These are phyloP conservation scores for Endoconidiophora polonica DNA, from an alignment of 2,329 filamentous ascomycete genomes.

Conservation along the genomic window DNA sequence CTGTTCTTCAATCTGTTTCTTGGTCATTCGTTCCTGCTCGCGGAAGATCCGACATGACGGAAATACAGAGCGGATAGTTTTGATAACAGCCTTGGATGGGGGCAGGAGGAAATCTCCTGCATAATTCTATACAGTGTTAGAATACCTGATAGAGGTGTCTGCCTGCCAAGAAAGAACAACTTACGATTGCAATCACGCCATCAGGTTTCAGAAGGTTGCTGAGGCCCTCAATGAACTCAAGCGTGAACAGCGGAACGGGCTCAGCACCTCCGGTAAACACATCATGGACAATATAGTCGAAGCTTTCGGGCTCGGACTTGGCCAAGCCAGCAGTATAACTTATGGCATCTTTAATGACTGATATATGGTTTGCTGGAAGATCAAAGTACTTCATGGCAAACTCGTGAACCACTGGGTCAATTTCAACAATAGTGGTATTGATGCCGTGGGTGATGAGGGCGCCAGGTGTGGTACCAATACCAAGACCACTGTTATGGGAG, in stretches of 20 bases:
- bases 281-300: constrained; percentile 91
- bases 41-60: constrained; percentile 84
- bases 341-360: constrained; percentile 70
- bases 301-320: constrained; percentile 32
- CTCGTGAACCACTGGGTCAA: constrained; percentile 75
- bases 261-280: constrained; percentile 96
- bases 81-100: constrained; percentile 59
- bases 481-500: constrained; percentile 49
- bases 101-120: constrained; percentile 72
- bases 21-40: constrained; percentile 44
- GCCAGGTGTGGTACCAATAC: constrained; percentile 79
- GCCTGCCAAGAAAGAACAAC: constrained; percentile 19
- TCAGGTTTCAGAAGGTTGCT: constrained; percentile 54
- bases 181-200: constrained; percentile 75
- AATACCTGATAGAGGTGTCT: constrained; percentile 7
- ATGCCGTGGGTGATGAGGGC: constrained; percentile 78
- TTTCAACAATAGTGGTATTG: constrained; percentile 84
- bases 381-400: constrained; percentile 73
- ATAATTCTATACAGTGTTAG: constrained; percentile 52
- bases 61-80: constrained; percentile 70
- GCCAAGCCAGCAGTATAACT: constrained; percentile 40
- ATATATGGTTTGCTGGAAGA: constrained; percentile 58
- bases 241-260: constrained; percentile 72
- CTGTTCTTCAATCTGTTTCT: constrained; percentile 28
- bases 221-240: constrained; percentile 63